Conservation (phyloP, 345 rosid genomes). For the Mangifera indica region DNA sequence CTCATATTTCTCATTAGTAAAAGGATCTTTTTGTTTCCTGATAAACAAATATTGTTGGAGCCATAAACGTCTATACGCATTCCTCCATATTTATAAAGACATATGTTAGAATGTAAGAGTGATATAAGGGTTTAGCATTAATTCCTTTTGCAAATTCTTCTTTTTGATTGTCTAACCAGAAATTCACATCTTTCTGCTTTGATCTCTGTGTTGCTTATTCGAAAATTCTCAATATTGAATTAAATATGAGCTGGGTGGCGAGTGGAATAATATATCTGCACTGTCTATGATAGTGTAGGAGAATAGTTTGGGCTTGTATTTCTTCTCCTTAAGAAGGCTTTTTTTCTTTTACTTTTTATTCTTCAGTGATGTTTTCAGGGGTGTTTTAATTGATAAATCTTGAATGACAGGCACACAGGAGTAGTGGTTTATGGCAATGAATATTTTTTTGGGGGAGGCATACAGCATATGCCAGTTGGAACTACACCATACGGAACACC, state of each 20-base stretch:
- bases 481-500: slow-evolving; percentile 79
- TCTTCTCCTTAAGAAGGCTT: background rate
- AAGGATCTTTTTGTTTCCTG: background rate
- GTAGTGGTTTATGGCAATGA: slow-evolving; percentile 78
- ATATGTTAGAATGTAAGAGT: background rate
- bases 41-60: background rate
- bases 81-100: background rate
- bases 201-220: background rate
- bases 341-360: background rate
- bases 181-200: background rate
- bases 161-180: background rate
- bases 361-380: background rate
- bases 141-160: background rate
- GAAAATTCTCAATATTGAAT: background rate
- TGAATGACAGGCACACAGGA: slow-evolving; percentile 80
- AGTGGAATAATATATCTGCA: too few relatives aligned
- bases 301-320: too few relatives aligned
- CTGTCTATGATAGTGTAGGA: too few relatives aligned
- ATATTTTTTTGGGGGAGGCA: slow-evolving; percentile 90
- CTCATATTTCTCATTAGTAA: background rate
- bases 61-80: background rate
- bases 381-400: slow-evolving; percentile 1
- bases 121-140: background rate
- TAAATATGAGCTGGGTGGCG: background rate
- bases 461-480: slow-evolving; percentile 64